Evolutionary conservation across 768 basidiomycete genomes (phyloP), one percentile per base, ranked within the genome.

Genomic region (Tricholoma furcatifolium): DNA sequence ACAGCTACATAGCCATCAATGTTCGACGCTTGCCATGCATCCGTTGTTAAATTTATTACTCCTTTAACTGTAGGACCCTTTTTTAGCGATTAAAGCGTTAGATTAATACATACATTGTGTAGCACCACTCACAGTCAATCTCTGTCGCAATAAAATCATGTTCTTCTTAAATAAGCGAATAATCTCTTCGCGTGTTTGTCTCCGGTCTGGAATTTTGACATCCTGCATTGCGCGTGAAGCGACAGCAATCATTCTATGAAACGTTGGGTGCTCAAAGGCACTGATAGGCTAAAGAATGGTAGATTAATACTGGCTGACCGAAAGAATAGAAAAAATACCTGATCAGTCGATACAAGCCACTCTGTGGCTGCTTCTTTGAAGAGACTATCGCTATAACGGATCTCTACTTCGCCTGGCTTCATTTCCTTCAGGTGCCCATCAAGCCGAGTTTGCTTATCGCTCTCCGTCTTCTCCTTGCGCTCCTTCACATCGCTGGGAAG

Each of bases 11-110:
- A 76, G 0, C 60, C 61, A 47, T 75, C 67, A 0, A 45, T 54
- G 51, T 75, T 75, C 6, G 43, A 54, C 0, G 75, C 76, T 42
- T 73, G 70, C 74, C 74, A 76, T 1, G 64, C 69, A 49, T 78
- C 69, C 50, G 68, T 71, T 0, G 74, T 77, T 1, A 73, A 43
- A 30, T 54, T 70, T n/a, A 73, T 62, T 12, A 43, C 43, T 1
- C 51, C 44, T 2, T 6, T 30, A 18, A 53, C 40, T 17, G 9
- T 39, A 39, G 15, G 34, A 31, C 6, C 31, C 12, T 32, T 27
- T 34, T 32, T 41, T 3, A 20, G 34, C 7, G 6, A 39, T 39
- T n/a, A 15, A 4, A 17, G 20, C 38, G 20, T 39, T 39, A n/a
- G 20, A 39, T 11, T n/a, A 39, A 39, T 39, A 21, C 40, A 17